phyloP scores from a whole-genome alignment of 1,284 basidiomycete species.

The Ceratobasidium sp. region DNA sequence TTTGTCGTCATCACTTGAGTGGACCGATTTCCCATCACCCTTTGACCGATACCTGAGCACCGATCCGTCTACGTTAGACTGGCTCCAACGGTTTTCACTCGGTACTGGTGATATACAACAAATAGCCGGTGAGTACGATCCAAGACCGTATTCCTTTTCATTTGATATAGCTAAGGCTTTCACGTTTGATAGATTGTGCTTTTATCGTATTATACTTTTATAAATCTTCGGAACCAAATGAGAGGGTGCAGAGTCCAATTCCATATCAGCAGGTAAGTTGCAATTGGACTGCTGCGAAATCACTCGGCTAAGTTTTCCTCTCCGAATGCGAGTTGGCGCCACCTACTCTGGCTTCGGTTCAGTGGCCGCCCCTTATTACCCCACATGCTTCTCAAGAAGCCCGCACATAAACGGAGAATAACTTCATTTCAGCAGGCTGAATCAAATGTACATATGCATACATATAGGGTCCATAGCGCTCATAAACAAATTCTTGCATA shows the following conservation, averaged over 20 bases:
- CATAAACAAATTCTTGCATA: neutral
- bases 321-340: constrained; percentile 4
- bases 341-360: constrained; percentile 31
- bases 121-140: constrained; percentile 28
- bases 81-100: constrained; percentile 32
- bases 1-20: constrained; percentile 28
- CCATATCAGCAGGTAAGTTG: constrained; percentile 31
- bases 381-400: constrained; percentile 22
- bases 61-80: constrained; percentile 19
- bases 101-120: constrained; percentile 21
- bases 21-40: constrained; percentile 36
- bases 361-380: constrained; percentile 22
- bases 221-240: constrained; percentile 37
- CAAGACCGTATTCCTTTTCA: neutral
- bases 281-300: neutral
- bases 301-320: neutral
- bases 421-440: neutral
- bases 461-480: constrained; percentile 1
- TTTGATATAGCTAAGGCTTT: neutral
- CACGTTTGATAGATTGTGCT: constrained; percentile 19
- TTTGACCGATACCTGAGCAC: constrained; percentile 38
- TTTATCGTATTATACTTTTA: constrained; percentile 38
- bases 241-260: constrained; percentile 33
- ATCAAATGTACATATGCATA: constrained; percentile 13
- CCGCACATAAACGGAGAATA: neutral